Evolutionary conservation across 257 asterid species (phyloP).

Genomic region (Echites panduratus): DNA sequence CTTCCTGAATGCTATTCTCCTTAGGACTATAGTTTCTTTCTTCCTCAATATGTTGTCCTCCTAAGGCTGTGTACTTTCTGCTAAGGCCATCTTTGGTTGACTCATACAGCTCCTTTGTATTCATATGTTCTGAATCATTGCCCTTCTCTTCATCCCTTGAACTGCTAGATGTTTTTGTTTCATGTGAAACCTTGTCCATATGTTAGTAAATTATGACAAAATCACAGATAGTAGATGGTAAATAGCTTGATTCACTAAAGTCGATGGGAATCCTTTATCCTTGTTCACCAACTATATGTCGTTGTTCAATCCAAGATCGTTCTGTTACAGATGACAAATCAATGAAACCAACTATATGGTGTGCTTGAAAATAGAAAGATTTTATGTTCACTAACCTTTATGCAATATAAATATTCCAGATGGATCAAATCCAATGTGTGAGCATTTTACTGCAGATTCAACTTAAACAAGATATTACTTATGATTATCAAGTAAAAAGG

Average conservation of each 20-base stretch:
- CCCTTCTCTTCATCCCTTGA: slow-evolving; percentile 29
- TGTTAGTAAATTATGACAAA: slow-evolving; percentile 7
- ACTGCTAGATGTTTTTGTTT: slow-evolving; percentile 28
- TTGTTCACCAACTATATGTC: slow-evolving; percentile 66
- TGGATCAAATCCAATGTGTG: slow-evolving; percentile 44
- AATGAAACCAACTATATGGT: background rate
- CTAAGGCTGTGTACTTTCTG: too few relatives aligned
- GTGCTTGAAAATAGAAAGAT: background rate
- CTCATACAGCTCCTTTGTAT: slow-evolving; percentile 13
- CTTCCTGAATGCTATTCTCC: slow-evolving; percentile 15
- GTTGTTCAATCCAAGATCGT: slow-evolving; percentile 65
- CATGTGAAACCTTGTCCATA: slow-evolving; percentile 30
- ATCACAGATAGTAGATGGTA: background rate
- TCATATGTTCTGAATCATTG: slow-evolving; percentile 25
- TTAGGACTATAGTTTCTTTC: slow-evolving; percentile 19
- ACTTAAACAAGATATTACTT: background rate
- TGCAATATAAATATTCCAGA: slow-evolving; percentile 62
- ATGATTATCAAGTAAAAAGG: background rate
- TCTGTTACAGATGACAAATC: slow-evolving; percentile 30
- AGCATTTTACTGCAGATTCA: background rate
- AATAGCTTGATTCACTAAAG: background rate
- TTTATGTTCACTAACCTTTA: slow-evolving; percentile 36
- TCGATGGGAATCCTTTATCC: too few relatives aligned
- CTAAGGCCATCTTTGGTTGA: slow-evolving; percentile 18
- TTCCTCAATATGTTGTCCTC: too few relatives aligned